Base-by-base conservation (phyloP, 257 asterid genomes). In the Solanum dulcamara region DNA sequence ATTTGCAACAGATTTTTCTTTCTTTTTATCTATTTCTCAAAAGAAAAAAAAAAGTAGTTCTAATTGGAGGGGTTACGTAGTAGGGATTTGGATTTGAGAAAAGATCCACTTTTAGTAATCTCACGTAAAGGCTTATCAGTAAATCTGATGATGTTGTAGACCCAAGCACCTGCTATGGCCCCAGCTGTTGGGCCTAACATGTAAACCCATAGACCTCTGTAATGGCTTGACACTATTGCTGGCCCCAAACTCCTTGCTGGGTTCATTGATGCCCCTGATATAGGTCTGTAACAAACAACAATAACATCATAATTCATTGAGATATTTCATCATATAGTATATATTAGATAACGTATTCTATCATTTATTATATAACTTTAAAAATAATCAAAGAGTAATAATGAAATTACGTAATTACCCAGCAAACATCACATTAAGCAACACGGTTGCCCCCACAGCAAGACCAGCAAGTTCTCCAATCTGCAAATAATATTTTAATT, bases 391-490 rank as follows among this genome's bases (percentile, higher is more conserved):
- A 20, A 70, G 48, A 35, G 42, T 32, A 66, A 30, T 64, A 64
- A 0, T 2, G 10, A 30, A 40, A 22, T 35, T 18, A 14, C 37
- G 9, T 62, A 85, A 77, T 30, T 80, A 86, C 88, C 88, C 88
- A 48, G 88, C 96, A 75, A 94, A 87, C 95, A 94, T 93, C 15
- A 92, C 97, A 83, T 94, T 94, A 26, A 93, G 94, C 86, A 93
- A 85, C 57, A 94, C 84, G 80, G 97, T 93, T 67, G 98, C 91
- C 83, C 98, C 98, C 85, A 94, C 89, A 18, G 97, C 97, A 33
- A 94, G 84, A 30, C 97, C 98, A 53, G 97, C 98, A 62, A 94
- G 96, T 86, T 94, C 98, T 74, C 98, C 89, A 37, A 90, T 87
- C 92, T 90, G 57, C 81, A 87, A n/a, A 7, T 15, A 66, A 66